Base-by-base conservation (phyloP, 2,329 filamentous ascomycete species). In the Mollisia scopiformis region DNA sequence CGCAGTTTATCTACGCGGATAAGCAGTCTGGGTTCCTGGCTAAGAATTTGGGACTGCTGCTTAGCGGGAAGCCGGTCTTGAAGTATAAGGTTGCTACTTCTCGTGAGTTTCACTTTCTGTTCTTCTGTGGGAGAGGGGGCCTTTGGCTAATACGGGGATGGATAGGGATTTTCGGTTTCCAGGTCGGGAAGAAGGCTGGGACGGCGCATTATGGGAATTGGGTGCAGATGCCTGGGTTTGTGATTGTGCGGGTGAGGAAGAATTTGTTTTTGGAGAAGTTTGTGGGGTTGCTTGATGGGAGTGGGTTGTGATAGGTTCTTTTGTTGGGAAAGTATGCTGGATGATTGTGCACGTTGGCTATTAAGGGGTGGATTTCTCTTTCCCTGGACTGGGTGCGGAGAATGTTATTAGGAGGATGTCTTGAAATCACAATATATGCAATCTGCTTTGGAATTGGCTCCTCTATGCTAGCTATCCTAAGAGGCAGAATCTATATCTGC, bases 101-200 rank as follows among this genome's bases (percentile, higher is more conserved):
- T 25, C 19, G 67, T 70, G 64, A 53, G 61, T 62, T 51, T 6
- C 13, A 27, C 27, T 1, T 6, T 19, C 10, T 23, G 16, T 47
- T 28, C 46, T 5, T 31, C 11, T 28, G 11, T 25, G 23, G 19
- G 8, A 28, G 8, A 30, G 4, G 6, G n/a, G 14, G 3, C 8
- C 6, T 14, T 3, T n/a, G 23, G 27, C 47, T 51, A n/a, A 31
- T 59, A 23, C 14, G 2, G 8, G 5, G 8, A 7, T 39, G 14
- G 19, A 27, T 57, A 62, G 33, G 46, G 30, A 16, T 65, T 7
- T 35, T 63, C 61, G 66, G 55, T 6, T 76, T 75, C 2, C 72
- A 74, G 54, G 68, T 72, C 23, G 75, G 77, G 35, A 71, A 67
- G 19, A 85, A 85, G 74, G 37, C 54, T 14, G 72, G 66, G 6